Evolutionary conservation across 768 basidiomycete species (phyloP), one percentile per base, ranked within the genome.

Genomic region (Nidularia sp.): DNA sequence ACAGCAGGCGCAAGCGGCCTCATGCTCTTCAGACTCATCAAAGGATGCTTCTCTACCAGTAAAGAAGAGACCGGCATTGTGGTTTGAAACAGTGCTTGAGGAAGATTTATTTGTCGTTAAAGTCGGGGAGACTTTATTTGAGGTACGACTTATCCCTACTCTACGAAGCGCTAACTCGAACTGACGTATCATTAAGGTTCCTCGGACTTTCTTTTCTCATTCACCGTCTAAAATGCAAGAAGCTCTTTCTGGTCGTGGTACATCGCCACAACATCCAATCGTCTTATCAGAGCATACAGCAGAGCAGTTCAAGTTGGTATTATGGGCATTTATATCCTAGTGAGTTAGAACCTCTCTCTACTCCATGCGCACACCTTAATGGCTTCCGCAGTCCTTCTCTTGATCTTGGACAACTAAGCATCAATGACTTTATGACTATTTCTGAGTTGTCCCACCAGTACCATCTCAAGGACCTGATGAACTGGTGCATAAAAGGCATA

Each of bases 381-480:
- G 45, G 1, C 49, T 52, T 39, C 55, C 58, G 5, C 55, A 73
- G 63, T 43, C 60, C 56, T 56, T 60, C 62, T 49, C 63, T 65
- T 52, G 63, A 55, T 49, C 59, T 56, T 7, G 49, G 50, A 36
- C 51, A 55, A 15, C 56, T 70, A 15, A 54, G 69, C 46, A 57
- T 78, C 18, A 62, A 64, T 48, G 62, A 66, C 22, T 58, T 78
- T 6, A 62, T 75, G 32, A 68, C 68, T 36, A 66, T 78, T 51
- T 68, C 72, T 29, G 67, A 72, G 54, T 64, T 73, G 18, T 64
- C 75, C n/a, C 63, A 66, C 63, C 65, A 65, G 55, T 78, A 75
- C 58, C 63, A 66, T 45, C 69, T 74, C 53, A 53, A 54, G n/a
- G 53, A 66, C 15, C 65, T 72, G 35, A 60, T 61, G 41, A 33